phyloP scores from a whole-genome alignment of 305 asterid species.

The Fraxinus albicans region DNA sequence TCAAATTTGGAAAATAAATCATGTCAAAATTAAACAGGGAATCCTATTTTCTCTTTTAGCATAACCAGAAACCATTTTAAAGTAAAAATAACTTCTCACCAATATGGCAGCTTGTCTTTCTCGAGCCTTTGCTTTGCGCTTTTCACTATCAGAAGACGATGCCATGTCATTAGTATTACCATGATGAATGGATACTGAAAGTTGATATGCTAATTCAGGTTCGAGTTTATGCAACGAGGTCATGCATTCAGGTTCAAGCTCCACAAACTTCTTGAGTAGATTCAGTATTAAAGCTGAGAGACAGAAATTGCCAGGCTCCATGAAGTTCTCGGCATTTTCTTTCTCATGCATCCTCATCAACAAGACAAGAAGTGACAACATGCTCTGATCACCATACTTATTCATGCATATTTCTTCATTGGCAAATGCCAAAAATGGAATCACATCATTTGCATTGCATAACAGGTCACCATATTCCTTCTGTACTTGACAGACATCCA shows the following conservation, averaged over 20 bases:
- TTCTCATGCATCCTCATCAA: slow-evolving; percentile 75
- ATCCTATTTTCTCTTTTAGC: neutral
- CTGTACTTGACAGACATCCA: slow-evolving; percentile 67
- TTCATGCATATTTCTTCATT: slow-evolving; percentile 57
- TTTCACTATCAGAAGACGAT: slow-evolving; percentile 62
- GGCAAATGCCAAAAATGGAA: slow-evolving; percentile 77
- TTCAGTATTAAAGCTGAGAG: slow-evolving; percentile 53
- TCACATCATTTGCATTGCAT: slow-evolving; percentile 48
- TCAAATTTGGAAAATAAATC: neutral
- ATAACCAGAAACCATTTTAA: neutral
- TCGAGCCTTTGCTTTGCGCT: slow-evolving; percentile 87
- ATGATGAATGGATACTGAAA: slow-evolving; percentile 30
- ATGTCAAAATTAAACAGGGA: neutral
- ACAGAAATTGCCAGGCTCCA: slow-evolving; percentile 58
- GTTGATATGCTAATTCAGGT: slow-evolving; percentile 70
- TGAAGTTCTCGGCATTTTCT: slow-evolving; percentile 48
- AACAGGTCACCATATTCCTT: slow-evolving; percentile 53
- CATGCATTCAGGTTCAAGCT: slow-evolving; percentile 78
- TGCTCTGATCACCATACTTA: slow-evolving; percentile 72
- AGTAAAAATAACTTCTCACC: slow-evolving; percentile 38
- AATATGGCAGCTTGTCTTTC: slow-evolving; percentile 96
- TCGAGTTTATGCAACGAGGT: slow-evolving; percentile 70
- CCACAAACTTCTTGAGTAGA: slow-evolving; percentile 65
- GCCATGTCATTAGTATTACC: slow-evolving; percentile 37
- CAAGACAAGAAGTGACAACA: slow-evolving; percentile 90